Conservation (phyloP, 805 yeast species). For the Metschnikowia shivogae region DNA sequence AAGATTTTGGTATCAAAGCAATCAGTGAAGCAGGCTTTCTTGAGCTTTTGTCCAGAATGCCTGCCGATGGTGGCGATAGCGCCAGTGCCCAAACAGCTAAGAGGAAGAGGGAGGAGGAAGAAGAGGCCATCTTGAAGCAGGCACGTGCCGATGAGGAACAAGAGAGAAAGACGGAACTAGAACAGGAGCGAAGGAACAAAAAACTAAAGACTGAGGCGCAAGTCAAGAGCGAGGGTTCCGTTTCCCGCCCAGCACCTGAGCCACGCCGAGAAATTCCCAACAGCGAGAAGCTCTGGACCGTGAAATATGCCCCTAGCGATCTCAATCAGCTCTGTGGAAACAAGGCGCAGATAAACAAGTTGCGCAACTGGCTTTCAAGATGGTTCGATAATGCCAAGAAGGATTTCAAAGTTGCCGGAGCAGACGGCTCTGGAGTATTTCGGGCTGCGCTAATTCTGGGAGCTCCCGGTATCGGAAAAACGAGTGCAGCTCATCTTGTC, state of each 20-base stretch:
- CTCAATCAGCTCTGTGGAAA: slow-evolving; percentile 78
- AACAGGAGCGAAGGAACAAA: slow-evolving; percentile 25
- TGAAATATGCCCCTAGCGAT: slow-evolving; percentile 80
- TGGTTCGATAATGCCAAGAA: slow-evolving; percentile 63
- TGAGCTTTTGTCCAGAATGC: slow-evolving; percentile 71
- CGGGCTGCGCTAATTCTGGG: slow-evolving; percentile 86
- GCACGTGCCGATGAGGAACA: slow-evolving; percentile 43
- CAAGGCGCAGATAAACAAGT: slow-evolving; percentile 62
- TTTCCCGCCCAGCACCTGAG: slow-evolving; percentile 5
- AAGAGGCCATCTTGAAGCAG: slow-evolving; percentile 45
- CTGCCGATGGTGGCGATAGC: slow-evolving; percentile 89
- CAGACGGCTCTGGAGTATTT: slow-evolving; percentile 63
- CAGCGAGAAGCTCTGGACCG: slow-evolving; percentile 83
- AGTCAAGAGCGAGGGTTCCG: background rate
- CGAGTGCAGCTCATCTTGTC: slow-evolving; percentile 74
- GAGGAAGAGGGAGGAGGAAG: slow-evolving; percentile 66
- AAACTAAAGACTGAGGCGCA: background rate
- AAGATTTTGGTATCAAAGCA: slow-evolving; percentile 68
- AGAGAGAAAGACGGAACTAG: slow-evolving; percentile 35
- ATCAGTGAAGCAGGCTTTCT: slow-evolving; percentile 84
- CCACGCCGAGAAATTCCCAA: slow-evolving; percentile 38
- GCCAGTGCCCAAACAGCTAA: slow-evolving; percentile 70
- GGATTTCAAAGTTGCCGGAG: slow-evolving; percentile 54
- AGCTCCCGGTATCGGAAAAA: slow-evolving; percentile 84
- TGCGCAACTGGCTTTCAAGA: slow-evolving; percentile 67